Evolutionary conservation across 768 basidiomycete species (phyloP), one percentile per base, ranked within the genome.

Genomic region (Hortiboletus campestris): DNA sequence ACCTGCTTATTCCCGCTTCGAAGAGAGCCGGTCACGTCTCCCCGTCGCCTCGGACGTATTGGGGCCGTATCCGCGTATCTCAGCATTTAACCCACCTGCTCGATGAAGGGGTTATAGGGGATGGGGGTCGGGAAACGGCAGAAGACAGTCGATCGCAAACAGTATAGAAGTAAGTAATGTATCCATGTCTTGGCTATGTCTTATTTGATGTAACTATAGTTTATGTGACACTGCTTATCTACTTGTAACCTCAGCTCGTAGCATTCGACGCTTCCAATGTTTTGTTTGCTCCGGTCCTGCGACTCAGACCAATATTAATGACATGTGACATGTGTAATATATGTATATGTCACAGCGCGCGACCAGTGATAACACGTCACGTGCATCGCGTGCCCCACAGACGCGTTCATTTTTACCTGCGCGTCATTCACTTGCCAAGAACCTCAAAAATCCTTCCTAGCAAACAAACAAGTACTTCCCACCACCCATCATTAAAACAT

Each of bases 1-100:
- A 6, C 66, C 68, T 6, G 54, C 62, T 39, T 69, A 72, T 51
- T 63, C 63, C 8, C 62, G 59, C 32, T 67, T 70, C 38, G 70
- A 73, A 35, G 42, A 62, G 16, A 51, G 41, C 25, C 60, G 51
- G 17, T 45, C 53, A 11, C 49, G 45, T 28, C 57, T 44, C 25
- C 56, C 49, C 13, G 31, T 36, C 2, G 53, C 56, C 29, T 58
- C 62, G 17, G 61, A 61, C 16, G 48, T 46, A 0, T 47, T 69
- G 40, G 59, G 63, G 20, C 65, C 55, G 17, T 69, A 68, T 28
- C 69, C 68, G 0, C 61, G 56, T 32, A 63, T 63, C 5, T 57
- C 61, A 2, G 17, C 53, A 11, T 52, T 63, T 6, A 44, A 29
- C 17, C 28, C 54, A 31, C 22, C 22, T 25, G 46, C 35, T 11